These are phyloP conservation scores for Lizonia empirigonia DNA, from an alignment of 2,329 filamentous ascomycete species.

Conservation along the genomic window DNA sequence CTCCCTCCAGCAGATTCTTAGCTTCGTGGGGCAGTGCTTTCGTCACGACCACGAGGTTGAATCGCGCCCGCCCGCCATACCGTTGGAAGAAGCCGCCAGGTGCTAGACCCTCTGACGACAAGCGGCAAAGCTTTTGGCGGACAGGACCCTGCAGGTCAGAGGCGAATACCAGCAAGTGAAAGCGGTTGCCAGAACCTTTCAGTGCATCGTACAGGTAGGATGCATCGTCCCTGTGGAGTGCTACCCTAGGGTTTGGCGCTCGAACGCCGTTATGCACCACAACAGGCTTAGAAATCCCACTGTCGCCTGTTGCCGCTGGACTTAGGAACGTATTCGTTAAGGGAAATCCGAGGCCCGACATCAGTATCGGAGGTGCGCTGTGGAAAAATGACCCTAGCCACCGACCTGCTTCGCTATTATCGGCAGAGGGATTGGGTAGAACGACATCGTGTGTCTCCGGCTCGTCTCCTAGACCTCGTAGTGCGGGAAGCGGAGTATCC, in stretches of 20 bases:
- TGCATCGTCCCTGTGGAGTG: no score
- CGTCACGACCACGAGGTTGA: slow-evolving; percentile 39
- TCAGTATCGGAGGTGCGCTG: no score
- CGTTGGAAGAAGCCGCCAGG: slow-evolving; percentile 31
- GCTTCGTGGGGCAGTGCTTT: slow-evolving; percentile 35
- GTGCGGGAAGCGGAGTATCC: background rate
- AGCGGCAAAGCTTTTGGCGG: slow-evolving; percentile 19
- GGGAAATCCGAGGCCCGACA: no score
- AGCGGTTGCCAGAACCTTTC: slow-evolving; percentile 24
- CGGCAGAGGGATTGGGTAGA: no score
- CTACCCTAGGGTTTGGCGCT: slow-evolving; percentile 40
- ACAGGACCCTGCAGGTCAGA: slow-evolving; percentile 21
- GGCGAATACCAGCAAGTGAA: slow-evolving; percentile 43
- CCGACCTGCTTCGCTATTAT: no score
- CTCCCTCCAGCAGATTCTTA: slow-evolving; percentile 6
- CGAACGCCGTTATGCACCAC: slow-evolving; percentile 38
- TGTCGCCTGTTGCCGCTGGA: no score
- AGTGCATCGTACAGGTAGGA: slow-evolving; percentile 45
- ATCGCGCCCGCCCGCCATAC: slow-evolving; percentile 31
- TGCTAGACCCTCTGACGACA: slow-evolving; percentile 11
- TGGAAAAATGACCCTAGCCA: no score
- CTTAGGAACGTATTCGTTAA: no score
- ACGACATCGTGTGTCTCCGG: background rate
- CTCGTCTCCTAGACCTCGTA: slow-evolving; percentile 4
- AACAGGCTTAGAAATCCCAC: no score